Evolutionary conservation across 768 basidiomycete species (phyloP).

Genomic region (Tephrocybe sp.): DNA sequence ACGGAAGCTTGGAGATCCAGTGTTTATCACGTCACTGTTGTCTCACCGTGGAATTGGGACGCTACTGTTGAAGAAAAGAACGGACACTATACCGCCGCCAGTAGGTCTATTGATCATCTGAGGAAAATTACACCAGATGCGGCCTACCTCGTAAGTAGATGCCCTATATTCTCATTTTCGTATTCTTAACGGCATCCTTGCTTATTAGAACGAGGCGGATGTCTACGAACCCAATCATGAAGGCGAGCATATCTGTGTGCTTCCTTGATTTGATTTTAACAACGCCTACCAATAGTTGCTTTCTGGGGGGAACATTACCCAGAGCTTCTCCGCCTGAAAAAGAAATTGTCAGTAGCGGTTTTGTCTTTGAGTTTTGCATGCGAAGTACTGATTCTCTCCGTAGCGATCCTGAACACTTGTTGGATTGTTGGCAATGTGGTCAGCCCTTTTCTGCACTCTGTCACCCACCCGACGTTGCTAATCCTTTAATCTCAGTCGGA

Average conservation of each 20-base stretch:
- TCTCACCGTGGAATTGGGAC: slow-evolving; percentile 46
- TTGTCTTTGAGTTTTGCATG: background rate
- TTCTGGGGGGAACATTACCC: slow-evolving; percentile 49
- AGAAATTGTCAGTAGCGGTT: slow-evolving; percentile 44
- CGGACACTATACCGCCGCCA: slow-evolving; percentile 31
- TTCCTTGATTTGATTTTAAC: background rate
- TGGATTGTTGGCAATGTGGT: slow-evolving; percentile 56
- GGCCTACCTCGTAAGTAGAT: slow-evolving; percentile 40
- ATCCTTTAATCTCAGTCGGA: slow-evolving; percentile 25
- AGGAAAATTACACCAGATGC: slow-evolving; percentile 43
- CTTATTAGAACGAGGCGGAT: slow-evolving; percentile 45
- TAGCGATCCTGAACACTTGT: slow-evolving; percentile 46
- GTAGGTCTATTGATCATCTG: slow-evolving; percentile 38
- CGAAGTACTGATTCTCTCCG: background rate
- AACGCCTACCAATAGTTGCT: slow-evolving; percentile 22
- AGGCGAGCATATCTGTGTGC: slow-evolving; percentile 22
- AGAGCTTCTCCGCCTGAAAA: slow-evolving; percentile 39
- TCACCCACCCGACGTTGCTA: background rate
- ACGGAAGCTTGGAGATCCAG: slow-evolving; percentile 45
- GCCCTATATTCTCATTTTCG: background rate
- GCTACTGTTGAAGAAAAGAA: slow-evolving; percentile 37
- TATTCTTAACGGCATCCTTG: background rate
- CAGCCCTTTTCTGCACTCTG: slow-evolving; percentile 13
- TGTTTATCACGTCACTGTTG: slow-evolving; percentile 45
- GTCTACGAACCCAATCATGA: slow-evolving; percentile 46